Evolutionary conservation across 2,329 filamentous ascomycete genomes (phyloP), one percentile per base, ranked within the genome.

Genomic region (Thelonectria olida): DNA sequence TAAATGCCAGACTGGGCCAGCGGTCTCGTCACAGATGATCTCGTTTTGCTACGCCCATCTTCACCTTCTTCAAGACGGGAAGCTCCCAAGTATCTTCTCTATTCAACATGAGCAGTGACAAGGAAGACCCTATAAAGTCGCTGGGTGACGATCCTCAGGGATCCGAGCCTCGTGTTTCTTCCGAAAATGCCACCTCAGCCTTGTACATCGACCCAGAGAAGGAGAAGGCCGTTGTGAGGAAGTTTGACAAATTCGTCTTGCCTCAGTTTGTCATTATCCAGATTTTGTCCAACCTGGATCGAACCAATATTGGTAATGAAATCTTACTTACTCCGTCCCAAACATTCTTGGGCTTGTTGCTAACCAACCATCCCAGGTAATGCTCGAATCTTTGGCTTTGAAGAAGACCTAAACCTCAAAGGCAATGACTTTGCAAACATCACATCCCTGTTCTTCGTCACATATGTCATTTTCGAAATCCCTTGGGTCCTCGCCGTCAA

Each of bases 401-500:
- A 41, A 7, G 44, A 56, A 22, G 44, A 49, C 17, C 15, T 55
- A 3, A 42, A 56, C 25, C n/a, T 56, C 13, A 31, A 41, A 9
- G 45, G 54, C 22, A 56, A 56, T n/a, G 45, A 56, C 10, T 56
- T 56, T 15, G 34, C 34, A 19, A 56, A 56, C 10, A 31, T 56
- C 1, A 41, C 45, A 1, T 49, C 58, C 2, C 20, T 56, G 4
- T 61, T 61, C 17, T 61, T 56, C 15, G 58, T 61, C 25, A 61
- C 53, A 9, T 61, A 57, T 7, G 47, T 61, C 6, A 23, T 62
- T 15, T 56, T 62, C 50, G 62, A 67, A 36, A 48, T 62, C 23
- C 64, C 62, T 7, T 61, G 55, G 34, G 58, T 57, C 28, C 38
- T 67, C 17, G 45, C 62, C 41, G 36, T 61, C 47, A 63, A 63